Evolutionary conservation across 176 grass and related monocot species (phyloP), one percentile per base, ranked within the genome.

Genomic region (Avena atlantica): DNA sequence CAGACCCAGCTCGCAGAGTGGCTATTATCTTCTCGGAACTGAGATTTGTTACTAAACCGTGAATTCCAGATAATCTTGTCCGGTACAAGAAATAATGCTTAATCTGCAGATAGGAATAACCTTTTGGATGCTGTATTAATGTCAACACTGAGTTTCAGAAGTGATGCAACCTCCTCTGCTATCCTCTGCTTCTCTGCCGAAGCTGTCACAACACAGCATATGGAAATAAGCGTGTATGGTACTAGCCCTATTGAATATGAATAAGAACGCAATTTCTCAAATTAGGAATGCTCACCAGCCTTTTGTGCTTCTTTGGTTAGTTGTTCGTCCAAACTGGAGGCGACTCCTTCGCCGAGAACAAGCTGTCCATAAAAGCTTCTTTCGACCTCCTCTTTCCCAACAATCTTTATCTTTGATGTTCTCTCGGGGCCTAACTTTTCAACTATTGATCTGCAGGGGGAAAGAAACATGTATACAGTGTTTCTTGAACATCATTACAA

Each of bases 371-470:
- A 98, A 9, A 96, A 91, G 57, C 96, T 98, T 86, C 49, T 85
- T 91, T 95, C 89, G n/a, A 96, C 96, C 87, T 98, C 96, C 56
- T 85, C 86, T 78, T 92, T 96, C 55, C 96, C 96, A 90, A 98
- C 68, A 91, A 98, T 85, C 78, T 96, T 91, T 83, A 93, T 62
- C 85, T 96, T 95, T 47, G 88, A 94, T 27, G 80, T 76, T 81
- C 96, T 93, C 70, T 92, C 87, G 24, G 87, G 87, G 16, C 96
- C 96, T 79, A 98, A 76, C 69, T 94, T 96, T 49, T 91, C 89
- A 88, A 85, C 65, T 71, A 96, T 80, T 84, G 80, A 95, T 85
- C 96, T 98, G 85, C 51, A 51, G 44, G 69, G 57, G 34, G 3
- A 76, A 93, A 89, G 3, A 80, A 75, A 87, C 48, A 27, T 57